phyloP scores from a whole-genome alignment of 2,329 filamentous ascomycete genomes.

The Penicillium olsonii region DNA sequence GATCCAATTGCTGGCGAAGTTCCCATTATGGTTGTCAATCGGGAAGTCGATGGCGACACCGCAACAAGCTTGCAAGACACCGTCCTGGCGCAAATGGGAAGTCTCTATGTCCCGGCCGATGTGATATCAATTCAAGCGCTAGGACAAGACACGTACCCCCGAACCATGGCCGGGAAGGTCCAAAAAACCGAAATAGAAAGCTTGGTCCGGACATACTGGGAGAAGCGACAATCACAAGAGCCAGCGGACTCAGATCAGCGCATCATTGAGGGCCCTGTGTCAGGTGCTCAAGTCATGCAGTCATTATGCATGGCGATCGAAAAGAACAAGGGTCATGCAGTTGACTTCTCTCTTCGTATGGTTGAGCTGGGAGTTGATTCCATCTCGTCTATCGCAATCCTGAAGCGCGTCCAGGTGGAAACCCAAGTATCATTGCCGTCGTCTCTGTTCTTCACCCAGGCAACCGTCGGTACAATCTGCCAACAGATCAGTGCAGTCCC shows the following conservation, averaged over 20 bases:
- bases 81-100: constrained; percentile 11
- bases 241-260: background rate
- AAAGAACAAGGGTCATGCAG: background rate
- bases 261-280: background rate
- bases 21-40: constrained; percentile 11
- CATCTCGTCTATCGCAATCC: constrained; percentile 14
- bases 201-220: background rate
- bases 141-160: constrained; percentile 7
- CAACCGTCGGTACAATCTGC: constrained; percentile 3
- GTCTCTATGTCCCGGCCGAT: constrained; percentile 12
- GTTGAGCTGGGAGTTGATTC: constrained; percentile 15
- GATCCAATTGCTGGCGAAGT: constrained; percentile 15
- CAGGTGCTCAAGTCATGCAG: background rate
- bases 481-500: background rate
- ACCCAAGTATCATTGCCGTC: constrained; percentile 9
- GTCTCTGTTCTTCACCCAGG: constrained; percentile 13
- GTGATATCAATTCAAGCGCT: constrained; percentile 10
- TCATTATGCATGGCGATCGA: background rate
- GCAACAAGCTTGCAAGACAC: constrained; percentile 6
- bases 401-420: constrained; percentile 2
- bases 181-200: constrained; percentile 8
- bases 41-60: background rate
- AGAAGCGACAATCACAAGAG: background rate
- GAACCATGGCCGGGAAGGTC: constrained; percentile 8
- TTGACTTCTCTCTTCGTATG: constrained; percentile 6